Percentiles rank a stretch among this genome's conserved stretches.
Evolutionary conservation across 2,329 filamentous ascomycete species (phyloP).

Genomic region (Bipolaris victoriae): DNA sequence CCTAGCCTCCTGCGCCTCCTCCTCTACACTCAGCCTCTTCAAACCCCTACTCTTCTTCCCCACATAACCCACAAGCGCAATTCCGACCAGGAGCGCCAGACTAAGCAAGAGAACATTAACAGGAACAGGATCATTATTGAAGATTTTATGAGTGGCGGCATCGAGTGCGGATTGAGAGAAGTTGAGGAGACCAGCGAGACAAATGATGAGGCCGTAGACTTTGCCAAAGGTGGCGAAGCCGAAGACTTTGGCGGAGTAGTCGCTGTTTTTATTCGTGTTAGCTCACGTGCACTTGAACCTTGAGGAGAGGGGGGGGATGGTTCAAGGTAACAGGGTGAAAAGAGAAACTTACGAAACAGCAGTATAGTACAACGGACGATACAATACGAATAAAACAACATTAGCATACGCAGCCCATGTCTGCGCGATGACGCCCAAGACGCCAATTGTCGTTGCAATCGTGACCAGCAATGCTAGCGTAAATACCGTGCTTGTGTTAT

Average conservation of each 20-base stretch:
- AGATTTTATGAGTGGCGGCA: slow-evolving; percentile 74
- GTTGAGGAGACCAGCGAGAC: slow-evolving; percentile 80
- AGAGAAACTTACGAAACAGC: slow-evolving; percentile 67
- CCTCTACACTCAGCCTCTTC: slow-evolving; percentile 44
- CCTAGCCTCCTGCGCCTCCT: slow-evolving; percentile 44
- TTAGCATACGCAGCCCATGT: slow-evolving; percentile 77
- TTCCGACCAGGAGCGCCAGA: slow-evolving; percentile 68
- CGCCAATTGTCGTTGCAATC: slow-evolving; percentile 74
- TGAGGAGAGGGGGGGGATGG: too few species aligned
- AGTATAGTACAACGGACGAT: slow-evolving; percentile 89
- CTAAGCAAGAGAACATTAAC: slow-evolving; percentile 74
- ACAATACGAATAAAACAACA: slow-evolving; percentile 79
- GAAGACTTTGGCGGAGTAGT: slow-evolving; percentile 90
- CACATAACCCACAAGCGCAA: slow-evolving; percentile 71
- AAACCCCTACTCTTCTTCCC: slow-evolving; percentile 56
- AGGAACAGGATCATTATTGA: slow-evolving; percentile 74
- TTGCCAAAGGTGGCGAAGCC: slow-evolving; percentile 90
- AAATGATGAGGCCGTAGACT: slow-evolving; percentile 92
- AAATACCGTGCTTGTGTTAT: slow-evolving; percentile 73
- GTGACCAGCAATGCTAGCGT: slow-evolving; percentile 74
- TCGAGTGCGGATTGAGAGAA: slow-evolving; percentile 84
- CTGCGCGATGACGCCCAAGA: slow-evolving; percentile 75
- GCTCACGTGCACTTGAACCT: too few species aligned
- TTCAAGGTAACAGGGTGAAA: neutral
- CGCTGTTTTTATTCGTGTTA: too few species aligned